Evolutionary conservation across 1,139 yeast species (phyloP).

Genomic region (Saccharomyces hybrid): DNA sequence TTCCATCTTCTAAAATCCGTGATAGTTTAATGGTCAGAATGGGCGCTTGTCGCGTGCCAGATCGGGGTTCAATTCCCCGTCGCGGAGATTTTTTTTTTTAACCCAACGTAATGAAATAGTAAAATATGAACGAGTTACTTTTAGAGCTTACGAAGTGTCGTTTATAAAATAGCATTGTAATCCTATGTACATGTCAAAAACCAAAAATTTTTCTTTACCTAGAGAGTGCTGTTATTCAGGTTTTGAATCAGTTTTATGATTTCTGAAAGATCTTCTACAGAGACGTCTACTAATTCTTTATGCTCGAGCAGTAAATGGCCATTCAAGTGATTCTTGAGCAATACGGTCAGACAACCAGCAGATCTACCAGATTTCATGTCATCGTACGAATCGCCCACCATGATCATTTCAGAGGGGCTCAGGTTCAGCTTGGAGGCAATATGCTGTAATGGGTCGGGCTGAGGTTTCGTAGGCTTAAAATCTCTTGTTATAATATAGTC

Average conservation of each 20-base stretch:
- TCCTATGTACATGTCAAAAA: not conserved
- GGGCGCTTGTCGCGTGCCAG: slow-evolving; percentile 36
- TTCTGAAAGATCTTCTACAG: slow-evolving; percentile 38
- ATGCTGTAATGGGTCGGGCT: slow-evolving; percentile 51
- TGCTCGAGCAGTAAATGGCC: slow-evolving; percentile 33
- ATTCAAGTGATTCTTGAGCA: slow-evolving; percentile 45
- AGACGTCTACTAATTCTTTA: slow-evolving; percentile 36
- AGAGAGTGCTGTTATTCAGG: not conserved
- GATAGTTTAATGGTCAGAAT: slow-evolving; percentile 35
- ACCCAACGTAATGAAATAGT: not conserved
- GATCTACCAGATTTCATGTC: slow-evolving; percentile 52
- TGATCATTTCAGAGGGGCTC: slow-evolving; percentile 41
- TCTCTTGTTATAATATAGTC: slow-evolving; percentile 53
- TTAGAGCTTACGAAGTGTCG: not conserved
- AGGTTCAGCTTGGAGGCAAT: slow-evolving; percentile 43
- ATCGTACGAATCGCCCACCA: slow-evolving; percentile 65
- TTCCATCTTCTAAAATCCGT: slow-evolving; percentile 12
- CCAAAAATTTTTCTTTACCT: not conserved
- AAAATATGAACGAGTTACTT: not conserved
- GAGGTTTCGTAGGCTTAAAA: slow-evolving; percentile 58
- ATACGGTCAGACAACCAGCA: slow-evolving; percentile 52
- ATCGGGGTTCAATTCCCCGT: slow-evolving; percentile 37
- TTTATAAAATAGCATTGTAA: not conserved
- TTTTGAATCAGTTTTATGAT: slow-evolving; percentile 33
- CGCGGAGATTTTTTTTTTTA: slow-evolving; percentile 30